Base-by-base conservation (phyloP, 345 rosid genomes). In the Ailanthus altissimus region DNA sequence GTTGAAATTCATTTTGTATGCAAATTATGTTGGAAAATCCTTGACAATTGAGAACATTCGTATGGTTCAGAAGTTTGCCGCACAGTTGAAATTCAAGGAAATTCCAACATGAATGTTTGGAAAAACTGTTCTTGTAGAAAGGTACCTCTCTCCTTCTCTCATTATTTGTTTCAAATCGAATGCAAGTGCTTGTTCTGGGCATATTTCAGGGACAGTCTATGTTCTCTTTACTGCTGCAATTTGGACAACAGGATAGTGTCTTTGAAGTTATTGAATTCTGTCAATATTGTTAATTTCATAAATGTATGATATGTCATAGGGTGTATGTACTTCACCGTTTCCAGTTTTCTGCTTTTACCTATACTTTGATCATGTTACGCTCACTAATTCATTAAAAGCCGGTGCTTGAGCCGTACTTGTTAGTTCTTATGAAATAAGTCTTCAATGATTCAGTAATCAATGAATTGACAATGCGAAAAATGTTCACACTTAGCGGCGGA, bases 41-140 rank as follows among this genome's bases (percentile, higher is more conserved):
- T 93, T 90, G 26, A 91, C 86, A 42, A 67, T 23, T 58, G 76
- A 81, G 82, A 82, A 96, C 98, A 86, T 96, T 53, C 84, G 80
- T 42, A 75, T 74, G 81, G 87, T 84, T 79, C 87, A 92, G 88
- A 88, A 87, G 72, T 89, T 90, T 26, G 92, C 93, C 56, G 80
- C 86, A 0, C 77, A 72, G 69, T 77, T 86, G 83, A 78, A 75
- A 72, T 77, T 75, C 80, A 79, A 74, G 83, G 81, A 85, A 42
- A 77, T 73, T 56, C 77, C 77, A 16, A 70, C 58, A 36, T 77
- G 78, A 76, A 73, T 25, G 40, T 38, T 40, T 40, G 53, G 73
- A 54, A 58, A 64, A 25, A 80, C 14, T 56, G 23, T 64, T 68
- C 66, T 65, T 11, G 0, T 61, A 40, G 13, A 0, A 40, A 23